Percentiles rank a stretch among this genome's conserved stretches.
phyloP scores from a whole-genome alignment of 495 filamentous ascomycete species.

The Aspergillus steynii region DNA sequence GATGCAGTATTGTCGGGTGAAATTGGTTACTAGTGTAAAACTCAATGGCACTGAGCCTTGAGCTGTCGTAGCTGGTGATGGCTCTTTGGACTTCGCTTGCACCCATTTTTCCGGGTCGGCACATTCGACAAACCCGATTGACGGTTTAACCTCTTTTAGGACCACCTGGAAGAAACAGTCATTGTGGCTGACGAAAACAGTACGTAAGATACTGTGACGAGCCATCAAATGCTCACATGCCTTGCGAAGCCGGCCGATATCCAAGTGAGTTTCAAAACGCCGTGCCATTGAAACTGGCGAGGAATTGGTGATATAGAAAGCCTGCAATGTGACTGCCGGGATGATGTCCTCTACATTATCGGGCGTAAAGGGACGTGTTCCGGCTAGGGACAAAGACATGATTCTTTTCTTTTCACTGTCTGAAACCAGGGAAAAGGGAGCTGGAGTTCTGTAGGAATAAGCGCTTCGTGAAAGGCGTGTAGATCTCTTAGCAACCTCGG shows the following conservation, averaged over 20 bases:
- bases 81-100: background rate
- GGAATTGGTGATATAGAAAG: slow-evolving; percentile 21
- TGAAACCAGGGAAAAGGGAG: slow-evolving; percentile 11
- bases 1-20: background rate
- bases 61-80: background rate
- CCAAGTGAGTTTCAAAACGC: slow-evolving; percentile 1
- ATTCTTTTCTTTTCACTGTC: slow-evolving; percentile 2
- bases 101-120: background rate
- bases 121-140: background rate
- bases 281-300: slow-evolving; percentile 9
- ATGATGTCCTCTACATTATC: slow-evolving; percentile 20
- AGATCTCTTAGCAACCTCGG: background rate
- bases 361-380: background rate
- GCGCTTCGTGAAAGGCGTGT: background rate
- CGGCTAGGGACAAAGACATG: background rate
- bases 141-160: background rate
- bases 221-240: slow-evolving; percentile 5
- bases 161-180: slow-evolving; percentile 7
- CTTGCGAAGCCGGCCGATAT: slow-evolving; percentile 3
- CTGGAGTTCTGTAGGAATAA: background rate
- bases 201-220: slow-evolving; percentile 11
- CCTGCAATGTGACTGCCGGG: slow-evolving; percentile 16
- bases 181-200: background rate
- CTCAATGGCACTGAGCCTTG: background rate
- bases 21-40: slow-evolving; percentile 7